Evolutionary conservation across 1,139 yeast species (phyloP).

Genomic region (Suhomyces coccinellae): DNA sequence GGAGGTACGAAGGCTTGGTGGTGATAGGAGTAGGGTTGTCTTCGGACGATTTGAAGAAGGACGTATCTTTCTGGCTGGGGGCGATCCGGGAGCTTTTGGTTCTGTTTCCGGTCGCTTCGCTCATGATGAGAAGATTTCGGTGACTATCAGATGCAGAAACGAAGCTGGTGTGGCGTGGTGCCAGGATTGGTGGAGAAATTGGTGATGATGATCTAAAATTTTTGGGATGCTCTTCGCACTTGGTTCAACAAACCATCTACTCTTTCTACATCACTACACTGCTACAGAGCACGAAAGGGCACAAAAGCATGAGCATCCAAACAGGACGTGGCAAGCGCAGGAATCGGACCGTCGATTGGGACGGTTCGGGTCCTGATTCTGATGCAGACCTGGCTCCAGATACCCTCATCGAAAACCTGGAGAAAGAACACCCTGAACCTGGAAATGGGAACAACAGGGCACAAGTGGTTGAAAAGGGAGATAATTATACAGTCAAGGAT

Average conservation of each 20-base stretch:
- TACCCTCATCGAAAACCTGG: neutral
- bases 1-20: conserved; percentile 50
- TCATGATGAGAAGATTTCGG: neutral
- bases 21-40: conserved; percentile 1
- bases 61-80: conserved; percentile 24
- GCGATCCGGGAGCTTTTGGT: conserved; percentile 21
- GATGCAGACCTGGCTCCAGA: neutral
- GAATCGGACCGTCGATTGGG: conserved; percentile 2
- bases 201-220: neutral
- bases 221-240: conserved; percentile 4
- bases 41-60: conserved; percentile 16
- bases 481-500: too few relatives aligned
- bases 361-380: neutral
- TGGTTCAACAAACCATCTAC: neutral
- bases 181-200: too few relatives aligned
- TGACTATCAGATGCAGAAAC: neutral
- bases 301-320: conserved; percentile 7
- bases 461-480: neutral
- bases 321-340: conserved; percentile 22
- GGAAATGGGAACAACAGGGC: neutral
- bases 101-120: neutral
- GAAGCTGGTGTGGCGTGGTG: neutral
- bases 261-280: neutral
- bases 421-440: neutral
- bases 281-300: neutral